These are phyloP conservation scores for Kurtzmaniella cleridarum DNA, from an alignment of 805 yeast species.

Conservation along the genomic window DNA sequence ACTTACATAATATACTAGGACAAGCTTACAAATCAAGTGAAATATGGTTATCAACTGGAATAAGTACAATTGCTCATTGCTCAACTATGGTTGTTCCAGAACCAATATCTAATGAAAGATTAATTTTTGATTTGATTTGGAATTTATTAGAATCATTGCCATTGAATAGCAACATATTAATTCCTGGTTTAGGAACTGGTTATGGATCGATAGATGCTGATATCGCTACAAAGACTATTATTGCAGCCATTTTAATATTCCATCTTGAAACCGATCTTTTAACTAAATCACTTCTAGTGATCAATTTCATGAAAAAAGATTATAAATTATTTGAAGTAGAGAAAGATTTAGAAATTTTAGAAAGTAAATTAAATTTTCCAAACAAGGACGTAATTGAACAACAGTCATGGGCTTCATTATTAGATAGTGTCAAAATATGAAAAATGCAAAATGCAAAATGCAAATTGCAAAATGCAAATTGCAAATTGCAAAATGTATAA, in stretches of 20 bases:
- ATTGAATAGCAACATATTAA: slow-evolving; percentile 8
- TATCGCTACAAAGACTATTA: slow-evolving; percentile 14
- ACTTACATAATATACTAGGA: slow-evolving; percentile 7
- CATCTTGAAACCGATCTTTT: slow-evolving; percentile 8
- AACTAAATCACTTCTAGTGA: slow-evolving; percentile 13
- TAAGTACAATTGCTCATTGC: slow-evolving; percentile 5
- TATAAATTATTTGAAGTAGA: slow-evolving; percentile 9
- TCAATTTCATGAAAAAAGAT: slow-evolving; percentile 15
- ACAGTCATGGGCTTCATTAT: not conserved
- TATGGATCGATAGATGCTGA: slow-evolving; percentile 15
- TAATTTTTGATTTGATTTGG: slow-evolving; percentile 19
- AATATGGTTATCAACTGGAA: slow-evolving; percentile 7
- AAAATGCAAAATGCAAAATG: too few species aligned
- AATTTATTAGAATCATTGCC: slow-evolving; percentile 9
- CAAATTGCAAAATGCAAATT: too few species aligned
- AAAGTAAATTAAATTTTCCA: not conserved
- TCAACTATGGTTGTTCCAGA: slow-evolving; percentile 25
- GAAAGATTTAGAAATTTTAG: slow-evolving; percentile 8
- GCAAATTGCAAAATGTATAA: too few species aligned
- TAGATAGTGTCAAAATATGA: not conserved
- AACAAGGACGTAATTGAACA: too few species aligned
- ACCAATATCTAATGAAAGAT: not conserved
- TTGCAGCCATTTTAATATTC: slow-evolving; percentile 15
- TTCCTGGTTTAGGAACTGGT: slow-evolving; percentile 27
- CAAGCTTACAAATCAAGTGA: slow-evolving; percentile 5